phyloP scores from a whole-genome alignment of 139 green algal genomes.

The Micromonas pusilla region DNA sequence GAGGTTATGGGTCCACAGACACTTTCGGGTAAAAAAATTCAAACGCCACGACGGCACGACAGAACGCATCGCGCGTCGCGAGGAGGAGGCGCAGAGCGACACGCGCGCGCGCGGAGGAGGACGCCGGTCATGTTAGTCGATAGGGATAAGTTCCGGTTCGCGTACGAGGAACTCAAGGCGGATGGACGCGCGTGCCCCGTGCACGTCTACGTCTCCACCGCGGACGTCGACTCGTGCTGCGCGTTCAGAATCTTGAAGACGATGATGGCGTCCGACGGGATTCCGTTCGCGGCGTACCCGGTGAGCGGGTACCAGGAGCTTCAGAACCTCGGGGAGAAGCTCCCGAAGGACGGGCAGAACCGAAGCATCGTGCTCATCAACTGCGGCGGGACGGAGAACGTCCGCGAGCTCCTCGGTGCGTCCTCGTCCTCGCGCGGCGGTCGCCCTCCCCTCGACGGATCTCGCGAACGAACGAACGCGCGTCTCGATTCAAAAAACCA shows the following conservation, averaged over 20 bases:
- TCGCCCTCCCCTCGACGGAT: too few relatives aligned
- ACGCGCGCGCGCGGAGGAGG: not conserved
- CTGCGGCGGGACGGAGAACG: constrained; percentile 52
- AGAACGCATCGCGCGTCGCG: too few relatives aligned
- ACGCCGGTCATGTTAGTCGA: constrained; percentile 12
- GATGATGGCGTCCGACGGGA: constrained; percentile 35
- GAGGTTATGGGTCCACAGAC: too few relatives aligned
- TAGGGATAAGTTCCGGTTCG: constrained; percentile 2
- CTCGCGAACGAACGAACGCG: too few relatives aligned
- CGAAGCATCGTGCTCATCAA: constrained; percentile 74
- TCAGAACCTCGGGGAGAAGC: not conserved
- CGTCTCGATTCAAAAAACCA: not conserved
- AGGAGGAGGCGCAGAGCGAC: not conserved
- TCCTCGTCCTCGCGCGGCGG: not conserved
- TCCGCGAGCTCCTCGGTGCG: not conserved
- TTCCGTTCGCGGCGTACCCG: constrained; percentile 42
- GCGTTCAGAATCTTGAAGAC: constrained; percentile 52
- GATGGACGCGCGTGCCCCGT: constrained; percentile 2
- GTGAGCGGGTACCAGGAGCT: constrained; percentile 52
- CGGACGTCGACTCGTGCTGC: constrained; percentile 61
- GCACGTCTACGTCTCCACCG: constrained; percentile 52
- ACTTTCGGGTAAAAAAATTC: too few relatives aligned
- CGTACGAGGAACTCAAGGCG: constrained; percentile 5
- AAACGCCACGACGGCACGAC: too few relatives aligned
- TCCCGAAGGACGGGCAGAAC: constrained; percentile 32